These are phyloP conservation scores for Curvularia sp. DNA, from an alignment of 2,329 filamentous ascomycete genomes.

Conservation along the genomic window DNA sequence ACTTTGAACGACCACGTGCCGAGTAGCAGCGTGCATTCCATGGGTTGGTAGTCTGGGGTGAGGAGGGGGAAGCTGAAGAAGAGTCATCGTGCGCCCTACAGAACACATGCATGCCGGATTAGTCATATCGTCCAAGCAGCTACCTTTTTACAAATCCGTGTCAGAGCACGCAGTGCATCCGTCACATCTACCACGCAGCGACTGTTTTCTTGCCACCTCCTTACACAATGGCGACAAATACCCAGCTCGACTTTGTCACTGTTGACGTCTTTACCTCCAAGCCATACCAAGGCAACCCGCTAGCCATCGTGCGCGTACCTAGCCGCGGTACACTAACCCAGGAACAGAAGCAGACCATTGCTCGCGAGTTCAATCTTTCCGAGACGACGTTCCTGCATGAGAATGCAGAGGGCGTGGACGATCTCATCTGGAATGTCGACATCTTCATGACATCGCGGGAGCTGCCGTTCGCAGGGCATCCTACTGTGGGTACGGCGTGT, in stretches of 20 bases:
- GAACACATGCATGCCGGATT: conserved; percentile 5
- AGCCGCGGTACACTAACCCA: conserved; percentile 50
- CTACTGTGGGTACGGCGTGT: conserved; percentile 62
- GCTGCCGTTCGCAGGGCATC: conserved; percentile 65
- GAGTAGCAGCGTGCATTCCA: not conserved
- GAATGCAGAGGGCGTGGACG: conserved; percentile 24
- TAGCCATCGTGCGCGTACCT: conserved; percentile 62
- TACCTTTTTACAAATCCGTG: not conserved
- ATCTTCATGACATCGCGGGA: conserved; percentile 62
- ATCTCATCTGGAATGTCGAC: conserved; percentile 55
- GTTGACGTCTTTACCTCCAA: conserved; percentile 58
- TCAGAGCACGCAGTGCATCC: not conserved
- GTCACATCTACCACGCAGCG: not conserved
- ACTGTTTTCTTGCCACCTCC: not conserved
- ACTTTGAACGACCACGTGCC: not conserved
- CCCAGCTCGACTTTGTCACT: conserved; percentile 47
- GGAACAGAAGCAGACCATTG: conserved; percentile 61
- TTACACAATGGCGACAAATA: conserved; percentile 23
- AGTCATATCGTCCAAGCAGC: conserved; percentile 13
- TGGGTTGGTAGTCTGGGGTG: not conserved
- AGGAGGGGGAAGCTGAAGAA: not conserved
- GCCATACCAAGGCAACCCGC: conserved; percentile 61
- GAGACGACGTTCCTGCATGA: conserved; percentile 64
- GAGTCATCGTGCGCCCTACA: not conserved
- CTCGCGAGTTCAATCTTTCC: conserved; percentile 64